A percentile compares a stretch with the other conserved stretches of the same genome.
These are phyloP conservation scores for Albifimbria verrucaria DNA, from an alignment of 2,329 filamentous ascomycete species.

Conservation along the genomic window DNA sequence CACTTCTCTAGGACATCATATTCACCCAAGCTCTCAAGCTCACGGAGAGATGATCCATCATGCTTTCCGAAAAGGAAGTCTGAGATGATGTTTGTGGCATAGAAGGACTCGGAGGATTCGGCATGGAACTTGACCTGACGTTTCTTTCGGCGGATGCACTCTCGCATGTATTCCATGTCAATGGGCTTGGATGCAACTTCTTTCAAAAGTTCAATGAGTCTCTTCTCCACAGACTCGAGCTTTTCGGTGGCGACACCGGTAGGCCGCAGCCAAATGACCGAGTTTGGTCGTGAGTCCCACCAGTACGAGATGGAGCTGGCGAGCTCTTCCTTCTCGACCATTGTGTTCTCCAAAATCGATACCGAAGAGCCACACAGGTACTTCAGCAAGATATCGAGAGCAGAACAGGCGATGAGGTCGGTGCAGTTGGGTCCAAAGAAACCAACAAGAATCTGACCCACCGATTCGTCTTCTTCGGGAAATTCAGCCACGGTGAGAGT, in stretches of 20 bases:
- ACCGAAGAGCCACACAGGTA: conserved; percentile 94
- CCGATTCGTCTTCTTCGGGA: conserved; percentile 93
- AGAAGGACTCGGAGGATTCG: conserved; percentile 77
- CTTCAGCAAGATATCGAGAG: conserved; percentile 73
- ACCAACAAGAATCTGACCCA: conserved; percentile 79
- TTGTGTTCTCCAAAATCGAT: conserved; percentile 84
- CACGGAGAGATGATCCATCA: conserved; percentile 71
- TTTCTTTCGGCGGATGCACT: conserved; percentile 79
- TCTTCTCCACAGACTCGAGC: conserved; percentile 77
- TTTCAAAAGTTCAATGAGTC: conserved; percentile 78
- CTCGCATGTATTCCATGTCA: conserved; percentile 85
- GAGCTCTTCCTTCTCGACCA: conserved; percentile 91
- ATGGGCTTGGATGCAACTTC: conserved; percentile 77
- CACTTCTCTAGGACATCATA: conserved; percentile 73
- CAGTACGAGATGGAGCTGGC: conserved; percentile 81
- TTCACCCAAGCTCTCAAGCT: conserved; percentile 53
- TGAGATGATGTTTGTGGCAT: conserved; percentile 80
- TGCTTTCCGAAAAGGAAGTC: conserved; percentile 89
- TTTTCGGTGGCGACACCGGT: conserved; percentile 85
- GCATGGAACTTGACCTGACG: conserved; percentile 80
- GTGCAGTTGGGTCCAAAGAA: conserved; percentile 85
- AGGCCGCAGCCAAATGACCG: conserved; percentile 80
- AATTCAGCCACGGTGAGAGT: conserved; percentile 80
- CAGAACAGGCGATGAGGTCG: conserved; percentile 64
- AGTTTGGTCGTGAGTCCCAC: conserved; percentile 75